Base-by-base conservation (phyloP, 164 flowering plant genomes). In the Houttuynia cordata region DNA sequence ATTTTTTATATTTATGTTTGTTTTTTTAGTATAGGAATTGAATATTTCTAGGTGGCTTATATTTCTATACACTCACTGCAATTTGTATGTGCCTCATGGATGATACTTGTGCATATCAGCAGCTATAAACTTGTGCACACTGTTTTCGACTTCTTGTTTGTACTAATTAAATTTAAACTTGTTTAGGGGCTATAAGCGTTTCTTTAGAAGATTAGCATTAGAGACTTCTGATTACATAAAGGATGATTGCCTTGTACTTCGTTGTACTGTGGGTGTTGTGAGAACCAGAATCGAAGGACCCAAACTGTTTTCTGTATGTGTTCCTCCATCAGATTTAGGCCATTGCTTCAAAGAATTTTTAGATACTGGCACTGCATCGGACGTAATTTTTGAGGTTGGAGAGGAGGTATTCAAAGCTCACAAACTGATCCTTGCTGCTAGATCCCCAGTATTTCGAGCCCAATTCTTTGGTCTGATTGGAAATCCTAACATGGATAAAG, bases 261-360 rank as follows among this genome's bases (percentile, higher is more conserved):
- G 77, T 69, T 91, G 98, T 72, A 85, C 91, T 40, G 96, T 91
- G 59, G 98, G 98, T 58, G 92, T 91, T 66, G 98, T 91, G 30
- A 82, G 81, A 76, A 80, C 73, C 56, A 88, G 86, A 42, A 72
- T 74, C 50, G 89, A 86, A 74, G 79, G 84, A 10, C 88, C 87
- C 17, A 85, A 80, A 71, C 79, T 68, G 14, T 78, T 71, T 60
- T 55, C 49, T 7, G 76, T 91, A 42, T 20, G 76, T 15, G 59
- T 88, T 20, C 92, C 95, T 41, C 80, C 86, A 41, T 79, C 95
- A 49, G 81, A 87, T 66, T 81, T 91, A 79, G 95, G 95, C n/a
- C 78, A 77, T 55, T 67, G 70, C 64, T 67, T 91, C 52, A 77
- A 74, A 68, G 67, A 61, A 47, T 71, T 91, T 67, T 67, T 88